Evolutionary conservation across 192 early-diverging fungal genomes (phyloP), one percentile per base, ranked within the genome.

Genomic region (Backusella mclennaniae): DNA sequence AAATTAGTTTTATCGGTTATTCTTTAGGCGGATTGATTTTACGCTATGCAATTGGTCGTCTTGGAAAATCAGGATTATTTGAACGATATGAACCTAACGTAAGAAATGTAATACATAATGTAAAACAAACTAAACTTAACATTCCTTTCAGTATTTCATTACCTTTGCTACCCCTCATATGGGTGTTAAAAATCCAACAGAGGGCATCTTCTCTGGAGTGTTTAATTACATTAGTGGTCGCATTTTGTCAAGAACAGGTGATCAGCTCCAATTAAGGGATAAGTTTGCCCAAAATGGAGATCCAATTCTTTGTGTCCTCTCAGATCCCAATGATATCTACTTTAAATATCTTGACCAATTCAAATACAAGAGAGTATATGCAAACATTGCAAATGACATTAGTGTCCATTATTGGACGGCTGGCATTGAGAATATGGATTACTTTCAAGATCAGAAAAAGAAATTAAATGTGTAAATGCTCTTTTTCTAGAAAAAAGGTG

Each of bases 371-470:
- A 66, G 75, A 21, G 26, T 85, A 6, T 90, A 89, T 66, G 85
- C 85, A 42, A 90, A 90, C 67, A 73, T 82, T 14, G 35, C 66
- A 0, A 85, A 87, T 59, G 89, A 90, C 67, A 79, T 84, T 67
- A 85, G 81, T n/a, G 89, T 90, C 0, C 89, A 88, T 23, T 88
- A 84, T 68, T 90, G 89, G 89, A 90, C 89, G 0, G 87, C 87
- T 15, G 83, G 85, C 23, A 84, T 90, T 36, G 74, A 81, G 29
- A 81, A 83, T 38, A 79, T 80, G 9, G 76, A 88, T 74, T 83
- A 83, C 17, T 88, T 88, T 53, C 26, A 66, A n/a, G 73, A 84
- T 7, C 38, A 38, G 12, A 71, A 71, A 6, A 77, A 83, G 5
- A 31, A 76, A 14, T 15, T 89, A 19, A 80, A 84, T 19, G 76